Conservation (phyloP, 176 grass and related monocot species). For the Musa acuminata region DNA sequence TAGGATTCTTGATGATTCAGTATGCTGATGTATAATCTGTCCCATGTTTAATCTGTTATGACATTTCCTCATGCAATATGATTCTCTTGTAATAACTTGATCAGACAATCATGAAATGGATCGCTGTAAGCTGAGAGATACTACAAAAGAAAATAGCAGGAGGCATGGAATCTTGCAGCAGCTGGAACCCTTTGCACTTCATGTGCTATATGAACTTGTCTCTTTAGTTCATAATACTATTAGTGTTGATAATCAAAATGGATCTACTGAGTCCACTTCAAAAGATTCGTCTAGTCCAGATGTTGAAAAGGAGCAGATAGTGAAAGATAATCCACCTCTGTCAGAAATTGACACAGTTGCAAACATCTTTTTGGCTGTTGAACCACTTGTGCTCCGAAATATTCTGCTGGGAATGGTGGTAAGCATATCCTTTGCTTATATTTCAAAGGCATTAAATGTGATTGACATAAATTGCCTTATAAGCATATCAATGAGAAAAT, state of each 20-base stretch:
- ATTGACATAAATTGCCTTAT: not conserved
- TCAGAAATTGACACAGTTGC: conserved; percentile 50
- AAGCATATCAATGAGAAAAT: not conserved
- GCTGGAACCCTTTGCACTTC: conserved; percentile 52
- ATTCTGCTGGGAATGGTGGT: conserved; percentile 71
- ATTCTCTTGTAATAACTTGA: conserved; percentile 21
- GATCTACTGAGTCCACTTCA: conserved; percentile 16
- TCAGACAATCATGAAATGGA: conserved; percentile 35
- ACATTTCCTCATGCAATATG: not conserved
- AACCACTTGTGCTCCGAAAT: conserved; percentile 51
- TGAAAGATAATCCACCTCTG: conserved; percentile 31
- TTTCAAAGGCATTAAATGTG: not conserved
- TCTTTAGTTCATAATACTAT: conserved; percentile 68
- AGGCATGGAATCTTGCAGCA: conserved; percentile 40
- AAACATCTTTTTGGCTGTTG: conserved; percentile 53
- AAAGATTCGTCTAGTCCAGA: conserved; percentile 23
- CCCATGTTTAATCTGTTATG: not conserved
- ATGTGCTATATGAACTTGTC: conserved; percentile 60
- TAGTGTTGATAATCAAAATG: conserved; percentile 40
- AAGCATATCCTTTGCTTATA: conserved; percentile 23
- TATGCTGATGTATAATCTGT: not conserved
- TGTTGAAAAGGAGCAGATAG: conserved; percentile 26
- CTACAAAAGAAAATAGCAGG: conserved; percentile 20
- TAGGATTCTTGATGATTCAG: not conserved
- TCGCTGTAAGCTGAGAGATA: conserved; percentile 12